Percentiles rank a stretch among this genome's conserved stretches.
Evolutionary conservation across 2,329 filamentous ascomycete species (phyloP).

Genomic region (Tolypocladium cylindrosporum): DNA sequence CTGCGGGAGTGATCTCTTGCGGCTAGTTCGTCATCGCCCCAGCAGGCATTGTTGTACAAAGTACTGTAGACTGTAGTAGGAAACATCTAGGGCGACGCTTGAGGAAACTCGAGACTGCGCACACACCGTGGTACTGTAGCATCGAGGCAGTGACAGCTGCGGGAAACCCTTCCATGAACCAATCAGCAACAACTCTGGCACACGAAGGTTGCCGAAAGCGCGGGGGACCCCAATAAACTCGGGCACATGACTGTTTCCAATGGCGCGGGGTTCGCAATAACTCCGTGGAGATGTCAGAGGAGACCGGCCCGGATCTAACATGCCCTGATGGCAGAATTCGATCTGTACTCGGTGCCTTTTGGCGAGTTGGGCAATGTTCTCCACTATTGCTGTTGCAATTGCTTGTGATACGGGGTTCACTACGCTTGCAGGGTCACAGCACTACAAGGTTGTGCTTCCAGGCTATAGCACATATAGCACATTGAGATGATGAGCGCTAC

Average conservation of each 20-base stretch:
- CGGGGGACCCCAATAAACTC: too few relatives aligned
- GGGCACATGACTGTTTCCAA: too few relatives aligned
- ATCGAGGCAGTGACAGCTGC: background rate
- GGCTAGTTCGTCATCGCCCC: background rate
- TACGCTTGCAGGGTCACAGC: too few relatives aligned
- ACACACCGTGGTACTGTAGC: background rate
- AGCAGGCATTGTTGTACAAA: background rate
- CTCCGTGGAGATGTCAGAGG: background rate
- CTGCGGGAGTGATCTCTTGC: background rate
- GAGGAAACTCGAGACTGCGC: background rate
- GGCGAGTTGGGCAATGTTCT: too few relatives aligned
- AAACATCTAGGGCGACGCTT: background rate
- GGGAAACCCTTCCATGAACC: background rate
- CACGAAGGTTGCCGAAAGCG: background rate
- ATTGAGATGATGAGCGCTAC: background rate
- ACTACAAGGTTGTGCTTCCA: background rate
- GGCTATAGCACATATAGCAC: background rate
- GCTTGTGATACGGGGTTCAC: background rate
- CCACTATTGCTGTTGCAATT: background rate
- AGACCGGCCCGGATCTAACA: too few relatives aligned
- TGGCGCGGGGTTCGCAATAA: background rate
- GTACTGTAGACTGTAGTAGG: too few relatives aligned
- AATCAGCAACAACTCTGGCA: background rate
- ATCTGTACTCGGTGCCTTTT: background rate
- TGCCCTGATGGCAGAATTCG: background rate